phyloP scores from a whole-genome alignment of 176 grass and related monocot genomes.

The Eleusine coracana region DNA sequence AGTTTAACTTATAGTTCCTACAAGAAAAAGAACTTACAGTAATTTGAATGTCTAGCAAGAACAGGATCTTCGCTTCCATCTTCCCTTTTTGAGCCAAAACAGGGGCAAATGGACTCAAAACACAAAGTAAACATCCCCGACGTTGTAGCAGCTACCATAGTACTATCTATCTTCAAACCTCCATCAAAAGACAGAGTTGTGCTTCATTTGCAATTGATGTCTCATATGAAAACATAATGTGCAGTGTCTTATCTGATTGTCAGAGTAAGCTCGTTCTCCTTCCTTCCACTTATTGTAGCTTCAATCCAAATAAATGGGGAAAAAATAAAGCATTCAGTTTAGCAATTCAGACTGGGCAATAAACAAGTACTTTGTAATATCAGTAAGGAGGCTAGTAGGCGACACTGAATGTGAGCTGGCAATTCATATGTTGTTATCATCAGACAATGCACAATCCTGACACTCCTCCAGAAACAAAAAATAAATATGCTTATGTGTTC shows the following conservation, averaged over 20 bases:
- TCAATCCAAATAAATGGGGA: slow-evolving; percentile 21
- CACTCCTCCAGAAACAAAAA: not conserved
- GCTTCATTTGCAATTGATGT: slow-evolving; percentile 43
- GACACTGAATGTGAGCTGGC: not conserved
- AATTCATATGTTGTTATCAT: slow-evolving; percentile 9
- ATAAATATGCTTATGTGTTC: not conserved
- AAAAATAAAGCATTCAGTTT: slow-evolving; percentile 33
- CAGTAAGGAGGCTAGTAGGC: not conserved
- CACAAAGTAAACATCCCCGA: slow-evolving; percentile 65
- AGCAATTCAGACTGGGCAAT: not conserved
- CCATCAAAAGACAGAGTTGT: slow-evolving; percentile 11
- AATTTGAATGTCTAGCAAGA: slow-evolving; percentile 49
- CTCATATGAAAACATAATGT: slow-evolving; percentile 33
- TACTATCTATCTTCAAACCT: slow-evolving; percentile 38
- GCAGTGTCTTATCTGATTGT: slow-evolving; percentile 21
- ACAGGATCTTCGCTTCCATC: slow-evolving; percentile 77
- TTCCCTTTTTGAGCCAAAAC: slow-evolving; percentile 61
- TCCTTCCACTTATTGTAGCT: slow-evolving; percentile 22
- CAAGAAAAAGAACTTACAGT: slow-evolving; percentile 46
- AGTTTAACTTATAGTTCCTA: not conserved
- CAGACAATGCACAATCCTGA: not conserved
- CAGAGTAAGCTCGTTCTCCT: slow-evolving; percentile 17
- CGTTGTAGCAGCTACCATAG: slow-evolving; percentile 55
- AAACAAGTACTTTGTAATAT: not conserved
- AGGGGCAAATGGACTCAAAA: slow-evolving; percentile 72